A percentile compares a stretch with the other conserved stretches of the same genome.
phyloP scores from a whole-genome alignment of 139 green algal species.

The Coelastrella sp. region DNA sequence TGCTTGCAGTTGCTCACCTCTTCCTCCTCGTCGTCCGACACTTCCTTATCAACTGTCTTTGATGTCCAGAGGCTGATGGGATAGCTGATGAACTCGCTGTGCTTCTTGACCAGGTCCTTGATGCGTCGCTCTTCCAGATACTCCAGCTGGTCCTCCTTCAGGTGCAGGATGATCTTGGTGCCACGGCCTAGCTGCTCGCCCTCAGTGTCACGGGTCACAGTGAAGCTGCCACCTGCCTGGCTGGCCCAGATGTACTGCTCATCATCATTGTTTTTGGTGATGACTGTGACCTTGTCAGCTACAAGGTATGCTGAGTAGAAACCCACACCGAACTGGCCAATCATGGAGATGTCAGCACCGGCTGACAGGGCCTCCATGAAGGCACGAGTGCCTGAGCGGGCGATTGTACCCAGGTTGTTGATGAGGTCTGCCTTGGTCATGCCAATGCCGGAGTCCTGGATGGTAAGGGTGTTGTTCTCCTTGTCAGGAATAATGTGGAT shows the following conservation, averaged over 20 bases:
- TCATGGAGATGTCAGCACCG: slow-evolving; percentile 99
- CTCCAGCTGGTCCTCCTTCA: slow-evolving; percentile 99
- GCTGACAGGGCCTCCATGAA: slow-evolving; percentile 99
- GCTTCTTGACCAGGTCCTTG: slow-evolving; percentile 99
- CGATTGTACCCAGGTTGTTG: slow-evolving; percentile 99
- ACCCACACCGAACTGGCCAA: slow-evolving; percentile 99
- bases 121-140: slow-evolving; percentile 98
- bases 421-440: slow-evolving; percentile 99
- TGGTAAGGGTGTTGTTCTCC: slow-evolving; percentile 95
- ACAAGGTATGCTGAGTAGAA: slow-evolving; percentile 99
- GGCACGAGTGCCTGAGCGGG: slow-evolving; percentile 97
- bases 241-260: slow-evolving; percentile 99
- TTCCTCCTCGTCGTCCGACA: slow-evolving; percentile 90
- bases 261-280: slow-evolving; percentile 99
- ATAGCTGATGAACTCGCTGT: slow-evolving; percentile 99
- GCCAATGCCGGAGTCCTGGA: slow-evolving; percentile 96
- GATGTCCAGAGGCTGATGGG: slow-evolving; percentile 97
- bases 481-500: slow-evolving; percentile 99
- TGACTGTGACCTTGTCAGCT: slow-evolving; percentile 90
- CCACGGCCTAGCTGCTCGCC: slow-evolving; percentile 91
- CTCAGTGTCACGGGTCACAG: slow-evolving; percentile 88
- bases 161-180: slow-evolving; percentile 96
- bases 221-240: slow-evolving; percentile 99
- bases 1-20: slow-evolving; percentile 41
- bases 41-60: slow-evolving; percentile 99